Conservation (phyloP, 1,284 basidiomycete genomes). For the Ceratobasidium sp. region DNA sequence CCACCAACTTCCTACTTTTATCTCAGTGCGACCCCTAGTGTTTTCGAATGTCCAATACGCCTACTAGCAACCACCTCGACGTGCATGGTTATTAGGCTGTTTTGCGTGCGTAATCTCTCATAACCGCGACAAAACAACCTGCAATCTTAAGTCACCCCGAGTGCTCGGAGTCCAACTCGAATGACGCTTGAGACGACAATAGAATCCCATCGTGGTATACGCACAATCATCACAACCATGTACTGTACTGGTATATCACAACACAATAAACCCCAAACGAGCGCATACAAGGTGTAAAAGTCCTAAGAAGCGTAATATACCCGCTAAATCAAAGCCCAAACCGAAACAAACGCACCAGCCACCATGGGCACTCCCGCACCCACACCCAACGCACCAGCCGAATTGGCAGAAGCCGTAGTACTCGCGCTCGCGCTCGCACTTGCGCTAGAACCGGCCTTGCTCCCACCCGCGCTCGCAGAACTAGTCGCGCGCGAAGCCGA, state of each 20-base stretch:
- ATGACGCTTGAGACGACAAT: neutral
- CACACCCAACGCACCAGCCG: neutral
- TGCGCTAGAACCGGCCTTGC: neutral
- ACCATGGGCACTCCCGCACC: neutral
- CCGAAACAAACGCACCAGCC: neutral
- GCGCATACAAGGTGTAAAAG: neutral
- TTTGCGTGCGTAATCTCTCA: no score
- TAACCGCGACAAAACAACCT: no score
- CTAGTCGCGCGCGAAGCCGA: neutral
- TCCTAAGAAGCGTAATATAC: neutral
- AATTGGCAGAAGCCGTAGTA: neutral
- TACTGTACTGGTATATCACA: neutral
- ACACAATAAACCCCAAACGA: neutral
- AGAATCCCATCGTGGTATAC: conserved; percentile 6
- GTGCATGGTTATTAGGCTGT: no score
- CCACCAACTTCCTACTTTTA: no score
- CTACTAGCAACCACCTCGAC: no score
- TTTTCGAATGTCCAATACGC: no score
- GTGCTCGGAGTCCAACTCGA: no score
- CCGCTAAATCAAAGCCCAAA: conserved; percentile 13
- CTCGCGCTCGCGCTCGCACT: neutral
- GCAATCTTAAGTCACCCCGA: no score
- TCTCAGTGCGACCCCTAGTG: no score
- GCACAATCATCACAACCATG: neutral
- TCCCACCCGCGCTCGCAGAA: neutral